Conservation (phyloP, 2,329 filamentous ascomycete species). For the Dothistroma pini region DNA sequence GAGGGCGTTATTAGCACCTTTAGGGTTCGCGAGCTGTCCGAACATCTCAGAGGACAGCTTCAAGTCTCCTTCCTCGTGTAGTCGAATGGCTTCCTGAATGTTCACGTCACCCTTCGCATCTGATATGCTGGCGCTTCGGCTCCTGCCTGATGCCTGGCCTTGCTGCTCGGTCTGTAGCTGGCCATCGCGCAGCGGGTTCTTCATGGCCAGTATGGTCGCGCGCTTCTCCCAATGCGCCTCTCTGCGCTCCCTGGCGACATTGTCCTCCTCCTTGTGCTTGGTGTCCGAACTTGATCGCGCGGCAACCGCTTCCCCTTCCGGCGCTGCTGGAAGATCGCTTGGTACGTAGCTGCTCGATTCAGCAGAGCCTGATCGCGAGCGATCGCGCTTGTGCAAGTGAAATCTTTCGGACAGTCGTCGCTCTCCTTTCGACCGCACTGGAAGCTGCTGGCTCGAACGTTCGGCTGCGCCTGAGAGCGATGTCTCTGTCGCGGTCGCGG, state of each 20-base stretch:
- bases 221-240: constrained; percentile 89
- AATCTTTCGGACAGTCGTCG: constrained; percentile 65
- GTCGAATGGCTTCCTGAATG: constrained; percentile 91
- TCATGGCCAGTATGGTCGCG: constrained; percentile 78
- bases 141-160: constrained; percentile 11
- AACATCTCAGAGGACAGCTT: constrained; percentile 81
- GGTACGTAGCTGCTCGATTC: constrained; percentile 72
- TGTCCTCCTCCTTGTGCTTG: constrained; percentile 35
- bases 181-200: constrained; percentile 40
- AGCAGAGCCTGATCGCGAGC: constrained; percentile 46
- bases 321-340: constrained; percentile 74
- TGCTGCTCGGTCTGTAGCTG: constrained; percentile 21
- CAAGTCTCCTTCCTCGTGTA: constrained; percentile 83
- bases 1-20: constrained; percentile 83
- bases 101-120: constrained; percentile 49
- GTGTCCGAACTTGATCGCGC: constrained; percentile 22
- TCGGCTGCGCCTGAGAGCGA: constrained; percentile 9
- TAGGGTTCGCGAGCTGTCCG: constrained; percentile 73
- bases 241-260: constrained; percentile 43
- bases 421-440: constrained; percentile 33
- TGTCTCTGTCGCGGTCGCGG: constrained; percentile 4
- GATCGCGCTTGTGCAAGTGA: constrained; percentile 59
- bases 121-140: constrained; percentile 37
- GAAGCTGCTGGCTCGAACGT: constrained; percentile 18
- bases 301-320: constrained; percentile 54